phyloP scores from a whole-genome alignment of 768 basidiomycete genomes.

The Cyclocybe aegerita region DNA sequence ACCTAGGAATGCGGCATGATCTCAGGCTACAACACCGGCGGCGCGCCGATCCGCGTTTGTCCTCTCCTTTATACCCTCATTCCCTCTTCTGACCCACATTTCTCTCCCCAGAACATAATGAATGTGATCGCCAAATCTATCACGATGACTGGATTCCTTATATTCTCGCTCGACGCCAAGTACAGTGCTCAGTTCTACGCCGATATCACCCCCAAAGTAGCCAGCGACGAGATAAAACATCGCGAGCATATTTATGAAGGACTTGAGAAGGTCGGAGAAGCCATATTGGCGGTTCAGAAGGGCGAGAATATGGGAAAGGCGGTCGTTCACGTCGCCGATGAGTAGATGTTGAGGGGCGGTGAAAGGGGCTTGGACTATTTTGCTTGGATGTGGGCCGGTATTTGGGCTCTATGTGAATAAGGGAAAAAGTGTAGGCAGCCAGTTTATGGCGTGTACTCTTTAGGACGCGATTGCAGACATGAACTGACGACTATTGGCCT shows the following conservation, averaged over 20 bases:
- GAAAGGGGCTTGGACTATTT: too few relatives aligned
- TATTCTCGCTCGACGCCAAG: conserved; percentile 28
- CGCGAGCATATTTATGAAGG: conserved; percentile 45
- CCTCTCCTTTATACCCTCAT: too few relatives aligned
- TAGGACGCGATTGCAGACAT: too few relatives aligned
- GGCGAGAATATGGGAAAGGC: conserved; percentile 35
- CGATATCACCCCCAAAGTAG: conserved; percentile 38
- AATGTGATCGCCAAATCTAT: conserved; percentile 41
- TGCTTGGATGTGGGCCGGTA: too few relatives aligned
- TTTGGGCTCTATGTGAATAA: too few relatives aligned
- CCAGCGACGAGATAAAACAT: conserved; percentile 45
- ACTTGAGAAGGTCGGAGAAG: conserved; percentile 39
- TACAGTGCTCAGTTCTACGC: conserved; percentile 41
- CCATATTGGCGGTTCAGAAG: conserved; percentile 29
- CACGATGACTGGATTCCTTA: conserved; percentile 39
- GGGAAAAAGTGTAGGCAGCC: too few relatives aligned
- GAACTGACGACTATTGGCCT: too few relatives aligned
- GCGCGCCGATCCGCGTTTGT: conserved; percentile 20
- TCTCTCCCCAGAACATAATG: conserved; percentile 43
- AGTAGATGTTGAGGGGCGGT: too few relatives aligned
- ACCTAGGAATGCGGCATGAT: conserved; percentile 42
- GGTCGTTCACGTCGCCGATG: conserved; percentile 33
- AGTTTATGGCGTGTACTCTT: too few relatives aligned
- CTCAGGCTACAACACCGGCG: too few relatives aligned
- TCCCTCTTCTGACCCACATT: too few relatives aligned